Conservation (phyloP, 163 green algal species). For the Trebouxiophyceae sp. region DNA sequence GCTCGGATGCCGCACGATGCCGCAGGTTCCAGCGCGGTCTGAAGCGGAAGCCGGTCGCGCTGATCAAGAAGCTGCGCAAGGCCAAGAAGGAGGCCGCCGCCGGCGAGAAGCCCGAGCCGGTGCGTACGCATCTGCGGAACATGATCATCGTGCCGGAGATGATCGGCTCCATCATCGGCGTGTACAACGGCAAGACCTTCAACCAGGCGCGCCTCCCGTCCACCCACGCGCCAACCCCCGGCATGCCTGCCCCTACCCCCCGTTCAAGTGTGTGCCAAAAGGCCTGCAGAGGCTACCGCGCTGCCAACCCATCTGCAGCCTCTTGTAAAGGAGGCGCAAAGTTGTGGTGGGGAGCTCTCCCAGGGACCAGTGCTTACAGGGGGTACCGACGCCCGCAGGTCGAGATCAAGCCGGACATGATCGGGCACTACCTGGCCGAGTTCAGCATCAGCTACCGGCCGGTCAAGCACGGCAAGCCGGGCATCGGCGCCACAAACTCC, state of each 20-base stretch:
- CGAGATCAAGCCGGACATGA: slow-evolving; percentile 96
- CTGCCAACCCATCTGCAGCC: too few species aligned
- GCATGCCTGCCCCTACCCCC: too few species aligned
- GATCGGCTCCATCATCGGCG: slow-evolving; percentile 95
- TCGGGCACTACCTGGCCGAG: slow-evolving; percentile 98
- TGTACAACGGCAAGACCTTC: slow-evolving; percentile 99
- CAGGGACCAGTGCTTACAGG: too few species aligned
- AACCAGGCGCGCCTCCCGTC: slow-evolving; percentile 85
- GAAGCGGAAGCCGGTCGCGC: slow-evolving; percentile 86
- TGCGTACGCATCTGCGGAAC: slow-evolving; percentile 98
- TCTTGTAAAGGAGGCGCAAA: too few species aligned
- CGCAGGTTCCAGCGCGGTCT: slow-evolving; percentile 96
- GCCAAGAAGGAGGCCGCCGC: slow-evolving; percentile 69
- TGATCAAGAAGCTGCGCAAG: slow-evolving; percentile 99
- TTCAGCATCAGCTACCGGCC: slow-evolving; percentile 99
- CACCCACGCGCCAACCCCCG: too few species aligned
- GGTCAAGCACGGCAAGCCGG: slow-evolving; percentile 93
- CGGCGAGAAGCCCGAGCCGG: slow-evolving; percentile 95
- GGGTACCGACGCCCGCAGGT: too few species aligned
- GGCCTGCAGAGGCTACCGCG: too few species aligned
- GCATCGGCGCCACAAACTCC: slow-evolving; percentile 90
- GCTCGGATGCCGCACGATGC: too few species aligned
- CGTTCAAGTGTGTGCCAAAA: too few species aligned
- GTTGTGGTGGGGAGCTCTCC: too few species aligned
- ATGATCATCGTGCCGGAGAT: slow-evolving; percentile 99